Evolutionary conservation across 2,329 filamentous ascomycete genomes (phyloP).

Genomic region (Pseudogymnoascus sp.): DNA sequence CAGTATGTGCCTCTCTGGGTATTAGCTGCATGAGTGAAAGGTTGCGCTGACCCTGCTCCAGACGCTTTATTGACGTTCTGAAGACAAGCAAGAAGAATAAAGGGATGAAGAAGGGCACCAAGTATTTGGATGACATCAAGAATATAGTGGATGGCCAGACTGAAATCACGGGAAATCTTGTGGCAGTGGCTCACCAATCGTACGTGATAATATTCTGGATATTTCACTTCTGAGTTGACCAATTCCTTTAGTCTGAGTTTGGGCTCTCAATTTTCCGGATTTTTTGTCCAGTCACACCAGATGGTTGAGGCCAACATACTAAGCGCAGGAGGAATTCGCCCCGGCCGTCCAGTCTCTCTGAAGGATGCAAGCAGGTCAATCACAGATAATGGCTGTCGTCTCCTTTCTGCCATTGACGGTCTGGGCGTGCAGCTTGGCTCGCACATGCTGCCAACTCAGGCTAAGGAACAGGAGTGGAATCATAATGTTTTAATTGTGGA

Average conservation of each 20-base stretch:
- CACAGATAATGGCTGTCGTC: background rate
- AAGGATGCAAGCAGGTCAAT: conserved; percentile 1
- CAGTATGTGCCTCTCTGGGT: background rate
- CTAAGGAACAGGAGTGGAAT: background rate
- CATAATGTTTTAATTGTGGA: background rate
- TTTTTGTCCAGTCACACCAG: background rate
- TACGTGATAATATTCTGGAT: background rate
- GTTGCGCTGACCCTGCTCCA: background rate
- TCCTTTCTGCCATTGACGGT: background rate
- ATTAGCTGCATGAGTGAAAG: background rate
- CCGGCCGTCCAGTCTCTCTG: background rate
- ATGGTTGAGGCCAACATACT: background rate
- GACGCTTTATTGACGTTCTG: background rate
- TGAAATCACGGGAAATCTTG: background rate
- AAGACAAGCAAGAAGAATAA: background rate
- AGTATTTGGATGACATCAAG: background rate
- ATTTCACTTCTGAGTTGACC: background rate
- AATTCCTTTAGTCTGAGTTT: background rate
- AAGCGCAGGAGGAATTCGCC: background rate
- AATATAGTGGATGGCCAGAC: background rate
- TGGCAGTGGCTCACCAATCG: background rate
- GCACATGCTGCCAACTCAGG: background rate
- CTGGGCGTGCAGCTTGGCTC: background rate
- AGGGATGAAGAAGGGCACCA: background rate
- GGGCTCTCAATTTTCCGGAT: background rate